phyloP scores from a whole-genome alignment of 176 grass and related monocot genomes.

The Cenchrus fungigraminus region DNA sequence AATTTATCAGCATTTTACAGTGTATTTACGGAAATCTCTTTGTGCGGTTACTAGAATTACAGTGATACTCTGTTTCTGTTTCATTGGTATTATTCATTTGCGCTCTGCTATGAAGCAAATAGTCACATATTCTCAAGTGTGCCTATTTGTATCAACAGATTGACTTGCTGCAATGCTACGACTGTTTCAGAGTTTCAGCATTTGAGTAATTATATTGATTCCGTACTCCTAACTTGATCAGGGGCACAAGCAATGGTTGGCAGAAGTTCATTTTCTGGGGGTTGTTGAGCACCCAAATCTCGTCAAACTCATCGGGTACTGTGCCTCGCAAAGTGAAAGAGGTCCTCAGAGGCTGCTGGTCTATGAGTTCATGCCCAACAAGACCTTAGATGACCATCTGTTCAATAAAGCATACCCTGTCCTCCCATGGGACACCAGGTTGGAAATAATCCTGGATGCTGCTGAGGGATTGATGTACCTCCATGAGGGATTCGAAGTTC shows the following conservation, averaged over 20 bases:
- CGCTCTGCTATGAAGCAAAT: background rate
- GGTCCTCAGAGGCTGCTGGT: constrained; percentile 66
- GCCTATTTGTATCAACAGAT: background rate
- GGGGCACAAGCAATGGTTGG: constrained; percentile 85
- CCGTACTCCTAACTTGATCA: constrained; percentile 28
- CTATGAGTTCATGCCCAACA: constrained; percentile 80
- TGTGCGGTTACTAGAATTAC: background rate
- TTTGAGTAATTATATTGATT: background rate
- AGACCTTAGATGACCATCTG: constrained; percentile 72
- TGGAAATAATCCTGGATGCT: constrained; percentile 63
- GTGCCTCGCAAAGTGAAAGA: constrained; percentile 49
- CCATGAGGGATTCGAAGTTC: constrained; percentile 75
- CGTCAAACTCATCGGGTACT: constrained; percentile 76
- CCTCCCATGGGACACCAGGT: constrained; percentile 67
- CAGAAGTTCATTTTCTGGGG: constrained; percentile 78
- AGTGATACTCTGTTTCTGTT: background rate
- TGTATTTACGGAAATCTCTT: background rate
- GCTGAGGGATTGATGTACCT: constrained; percentile 73
- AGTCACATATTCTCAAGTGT: background rate
- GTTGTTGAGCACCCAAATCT: constrained; percentile 76
- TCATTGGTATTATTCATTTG: background rate
- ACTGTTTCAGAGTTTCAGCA: background rate
- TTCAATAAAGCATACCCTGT: constrained; percentile 65
- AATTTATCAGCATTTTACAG: constrained; percentile 3
- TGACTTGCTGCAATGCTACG: background rate